These are phyloP conservation scores for Periconia macrospinosa DNA, from an alignment of 2,329 filamentous ascomycete genomes.

Conservation along the genomic window DNA sequence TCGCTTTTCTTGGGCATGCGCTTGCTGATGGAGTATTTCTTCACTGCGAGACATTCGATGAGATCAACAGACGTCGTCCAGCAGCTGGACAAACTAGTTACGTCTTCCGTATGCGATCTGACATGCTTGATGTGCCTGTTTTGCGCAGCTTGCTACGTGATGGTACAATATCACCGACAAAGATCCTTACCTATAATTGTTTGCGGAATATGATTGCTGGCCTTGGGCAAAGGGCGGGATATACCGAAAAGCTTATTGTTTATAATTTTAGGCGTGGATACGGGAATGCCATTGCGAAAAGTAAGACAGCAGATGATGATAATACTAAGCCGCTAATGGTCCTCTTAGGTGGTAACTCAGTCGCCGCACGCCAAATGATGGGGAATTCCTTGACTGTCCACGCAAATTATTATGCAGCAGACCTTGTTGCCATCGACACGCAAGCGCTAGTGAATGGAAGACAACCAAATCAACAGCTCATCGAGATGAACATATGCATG, in stretches of 20 bases:
- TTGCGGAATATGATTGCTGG: neutral
- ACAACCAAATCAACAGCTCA: neutral
- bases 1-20: neutral
- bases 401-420: neutral
- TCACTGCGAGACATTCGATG: neutral
- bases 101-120: neutral
- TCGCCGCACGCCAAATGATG: neutral
- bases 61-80: neutral
- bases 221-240: neutral
- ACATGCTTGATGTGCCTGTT: neutral
- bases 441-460: neutral
- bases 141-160: neutral
- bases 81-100: neutral
- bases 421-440: neutral
- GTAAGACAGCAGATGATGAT: no score
- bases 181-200: neutral
- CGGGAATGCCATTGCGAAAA: neutral
- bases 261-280: neutral
- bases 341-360: no score
- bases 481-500: neutral
- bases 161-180: neutral
- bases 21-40: neutral
- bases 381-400: neutral
- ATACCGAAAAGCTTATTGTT: neutral
- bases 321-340: no score